Conservation (phyloP, 768 basidiomycete genomes). For the Mycena alexandri region DNA sequence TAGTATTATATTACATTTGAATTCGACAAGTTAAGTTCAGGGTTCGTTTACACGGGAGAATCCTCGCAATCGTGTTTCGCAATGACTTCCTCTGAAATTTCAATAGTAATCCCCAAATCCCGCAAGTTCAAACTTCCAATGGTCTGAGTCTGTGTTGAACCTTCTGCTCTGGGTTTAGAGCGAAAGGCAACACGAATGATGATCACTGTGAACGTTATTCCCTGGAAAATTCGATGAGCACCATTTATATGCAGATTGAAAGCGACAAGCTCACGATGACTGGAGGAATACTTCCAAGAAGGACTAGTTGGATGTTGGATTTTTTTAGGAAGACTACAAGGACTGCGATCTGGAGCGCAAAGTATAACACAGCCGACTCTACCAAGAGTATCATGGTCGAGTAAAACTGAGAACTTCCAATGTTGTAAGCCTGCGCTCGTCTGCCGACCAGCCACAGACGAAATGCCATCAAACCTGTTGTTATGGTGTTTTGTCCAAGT, state of each 20-base stretch:
- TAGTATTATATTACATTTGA: too few relatives aligned
- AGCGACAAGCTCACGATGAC: conserved; percentile 1
- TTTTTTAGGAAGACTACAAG: conserved; percentile 3
- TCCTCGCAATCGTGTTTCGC: too few relatives aligned
- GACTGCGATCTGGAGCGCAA: conserved; percentile 12
- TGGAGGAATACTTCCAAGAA: conserved; percentile 14
- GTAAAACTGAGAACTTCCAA: conserved; percentile 1
- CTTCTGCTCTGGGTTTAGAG: too few relatives aligned
- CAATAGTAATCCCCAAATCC: too few relatives aligned
- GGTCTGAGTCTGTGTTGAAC: too few relatives aligned
- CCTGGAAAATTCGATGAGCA: not conserved
- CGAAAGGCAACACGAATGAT: too few relatives aligned
- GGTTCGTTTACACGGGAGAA: too few relatives aligned
- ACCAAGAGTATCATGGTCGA: conserved; percentile 15
- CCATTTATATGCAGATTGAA: not conserved
- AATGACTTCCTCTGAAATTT: too few relatives aligned
- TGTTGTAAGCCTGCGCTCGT: not conserved
- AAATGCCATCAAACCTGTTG: conserved; percentile 1
- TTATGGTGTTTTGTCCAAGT: conserved; percentile 13
- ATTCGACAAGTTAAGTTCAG: too few relatives aligned
- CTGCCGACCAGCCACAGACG: conserved; percentile 20
- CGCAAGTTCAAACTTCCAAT: too few relatives aligned
- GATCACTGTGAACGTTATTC: not conserved
- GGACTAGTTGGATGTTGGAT: conserved; percentile 7
- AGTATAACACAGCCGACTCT: conserved; percentile 19